Evolutionary conservation across 1,284 basidiomycete genomes (phyloP), one percentile per base, ranked within the genome.

Genomic region (Trametes pubescens): DNA sequence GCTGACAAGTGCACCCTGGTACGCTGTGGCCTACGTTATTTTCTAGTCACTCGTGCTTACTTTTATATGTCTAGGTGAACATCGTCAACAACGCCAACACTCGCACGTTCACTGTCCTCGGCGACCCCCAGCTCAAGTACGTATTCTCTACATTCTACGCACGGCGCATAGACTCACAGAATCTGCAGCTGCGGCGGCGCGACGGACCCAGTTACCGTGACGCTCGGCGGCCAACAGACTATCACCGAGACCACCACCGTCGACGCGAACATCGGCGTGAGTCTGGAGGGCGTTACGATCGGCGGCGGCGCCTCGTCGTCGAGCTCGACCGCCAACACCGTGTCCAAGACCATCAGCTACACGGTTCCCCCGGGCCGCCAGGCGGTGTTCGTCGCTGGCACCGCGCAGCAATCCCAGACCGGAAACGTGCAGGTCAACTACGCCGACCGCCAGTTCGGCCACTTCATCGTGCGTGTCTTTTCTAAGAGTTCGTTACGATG

Each of bases 111-210:
- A 47, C 21, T 21, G 49, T 51, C 18, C 59, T 65, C 22, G 64
- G 64, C 10, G 55, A 58, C 46, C 59, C 64, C 16, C 59, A 65
- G 46, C 64, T 65, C 37, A 65, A 65, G 63, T 64, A 40, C 22
- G 62, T 44, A 3, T 14, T 5, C 10, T 2, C 11, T 26, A 22
- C 14, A 4, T 24, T 9, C 22, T 14, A 7, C 21, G 1, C 26
- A 29, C 38, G 18, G 8, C 7, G 7, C 52, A 8, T 0, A 4
- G 6, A 26, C 10, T 21, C 34, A 29, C 21, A 14, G 18, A 13
- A 14, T 13, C 10, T 13, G 11, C 34, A 65, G 64, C 60, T 65
- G 64, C 40, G 52, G 52, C n/a, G 64, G 64, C 16, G 59, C 26
- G 6, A 46, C 46, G 1, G 52, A 59, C 44, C 35, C 37, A 18